A percentile compares a stretch with the other conserved stretches of the same genome.
Evolutionary conservation across 148 eudicot species (phyloP).

Genomic region (Camellia lanceoleosa): DNA sequence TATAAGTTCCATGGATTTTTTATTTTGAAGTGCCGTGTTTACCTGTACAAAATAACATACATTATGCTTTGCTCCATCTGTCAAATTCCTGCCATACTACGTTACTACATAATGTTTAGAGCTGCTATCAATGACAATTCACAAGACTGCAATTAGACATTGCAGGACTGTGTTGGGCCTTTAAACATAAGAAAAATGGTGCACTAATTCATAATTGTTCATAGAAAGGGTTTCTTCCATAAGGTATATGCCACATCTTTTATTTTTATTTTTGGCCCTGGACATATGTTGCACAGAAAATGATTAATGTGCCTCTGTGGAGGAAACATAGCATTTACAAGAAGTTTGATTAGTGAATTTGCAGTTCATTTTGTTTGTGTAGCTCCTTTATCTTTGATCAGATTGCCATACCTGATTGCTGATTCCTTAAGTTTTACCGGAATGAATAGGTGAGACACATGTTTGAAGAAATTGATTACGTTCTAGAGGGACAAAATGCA

Average conservation of each 20-base stretch:
- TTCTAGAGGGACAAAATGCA: slow-evolving; percentile 91
- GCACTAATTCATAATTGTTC: not conserved
- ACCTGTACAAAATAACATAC: not conserved
- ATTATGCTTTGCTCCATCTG: no score
- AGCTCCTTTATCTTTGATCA: not conserved
- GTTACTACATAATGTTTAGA: not conserved
- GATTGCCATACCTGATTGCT: slow-evolving; percentile 4
- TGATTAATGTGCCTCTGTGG: not conserved
- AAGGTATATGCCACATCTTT: not conserved
- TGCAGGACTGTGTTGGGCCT: not conserved
- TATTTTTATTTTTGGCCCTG: not conserved
- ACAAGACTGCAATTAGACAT: not conserved
- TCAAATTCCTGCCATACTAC: not conserved
- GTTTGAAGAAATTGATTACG: slow-evolving; percentile 99
- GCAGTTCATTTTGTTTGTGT: not conserved
- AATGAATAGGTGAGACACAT: slow-evolving; percentile 91
- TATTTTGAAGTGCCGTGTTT: not conserved
- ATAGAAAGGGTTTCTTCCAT: not conserved
- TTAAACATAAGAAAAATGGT: not conserved
- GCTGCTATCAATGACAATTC: not conserved
- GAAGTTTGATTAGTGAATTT: not conserved
- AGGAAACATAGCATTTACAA: not conserved
- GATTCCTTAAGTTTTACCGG: slow-evolving; percentile 20
- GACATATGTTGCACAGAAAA: not conserved
- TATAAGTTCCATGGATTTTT: not conserved